Evolutionary conservation across 1,284 basidiomycete genomes (phyloP).

Genomic region (Volvariella volvacea): DNA sequence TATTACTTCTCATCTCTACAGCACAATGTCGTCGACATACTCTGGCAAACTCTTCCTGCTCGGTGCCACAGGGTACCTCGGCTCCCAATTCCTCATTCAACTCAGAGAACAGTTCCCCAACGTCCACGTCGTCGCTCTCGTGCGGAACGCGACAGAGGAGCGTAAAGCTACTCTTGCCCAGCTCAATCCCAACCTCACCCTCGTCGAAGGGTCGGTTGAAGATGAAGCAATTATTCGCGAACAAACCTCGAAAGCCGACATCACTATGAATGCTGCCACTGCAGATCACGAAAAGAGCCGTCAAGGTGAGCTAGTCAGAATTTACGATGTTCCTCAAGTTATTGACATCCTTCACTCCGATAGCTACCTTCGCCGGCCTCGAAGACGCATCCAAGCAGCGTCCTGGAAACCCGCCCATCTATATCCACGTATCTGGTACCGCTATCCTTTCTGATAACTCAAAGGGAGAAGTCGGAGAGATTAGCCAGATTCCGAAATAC

Average conservation of each 20-base stretch:
- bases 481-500: not conserved
- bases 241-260: constrained; percentile 24
- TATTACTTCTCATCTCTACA: too few relatives aligned
- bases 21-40: too few relatives aligned
- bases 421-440: constrained; percentile 34
- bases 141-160: constrained; percentile 26
- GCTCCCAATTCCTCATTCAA: constrained; percentile 28
- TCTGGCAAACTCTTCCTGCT: constrained; percentile 27
- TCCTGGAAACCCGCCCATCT: constrained; percentile 30
- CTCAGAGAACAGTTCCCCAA: constrained; percentile 22
- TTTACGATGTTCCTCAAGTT: too few relatives aligned
- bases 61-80: constrained; percentile 40
- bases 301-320: too few relatives aligned
- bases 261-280: constrained; percentile 27
- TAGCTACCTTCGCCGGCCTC: constrained; percentile 31
- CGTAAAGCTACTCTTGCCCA: constrained; percentile 17
- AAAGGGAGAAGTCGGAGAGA: constrained; percentile 15
- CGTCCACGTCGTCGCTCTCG: constrained; percentile 25
- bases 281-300: too few relatives aligned
- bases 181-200: constrained; percentile 23
- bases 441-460: constrained; percentile 32
- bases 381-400: constrained; percentile 19
- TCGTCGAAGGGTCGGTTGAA: constrained; percentile 32
- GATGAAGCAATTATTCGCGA: constrained; percentile 27
- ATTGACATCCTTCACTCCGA: too few relatives aligned